A percentile compares a stretch with the other conserved stretches of the same genome.
Evolutionary conservation across 1,284 basidiomycete species (phyloP).

Genomic region (Pulchroboletus neoregius): DNA sequence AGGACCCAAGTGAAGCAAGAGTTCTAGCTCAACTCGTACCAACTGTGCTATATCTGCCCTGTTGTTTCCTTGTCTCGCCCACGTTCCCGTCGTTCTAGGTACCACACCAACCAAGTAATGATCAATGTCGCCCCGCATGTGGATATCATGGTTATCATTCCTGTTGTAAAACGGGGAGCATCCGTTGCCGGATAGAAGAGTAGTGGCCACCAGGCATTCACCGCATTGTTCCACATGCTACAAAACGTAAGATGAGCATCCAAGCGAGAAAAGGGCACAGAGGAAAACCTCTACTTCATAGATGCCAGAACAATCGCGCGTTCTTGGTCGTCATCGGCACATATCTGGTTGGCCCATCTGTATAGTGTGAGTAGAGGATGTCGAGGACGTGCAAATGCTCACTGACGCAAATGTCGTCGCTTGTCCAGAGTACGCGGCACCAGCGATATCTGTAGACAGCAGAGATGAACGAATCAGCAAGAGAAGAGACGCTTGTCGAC

Average conservation of each 20-base stretch:
- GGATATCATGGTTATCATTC: constrained; percentile 65
- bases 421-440: constrained; percentile 63
- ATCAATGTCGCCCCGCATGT: constrained; percentile 51
- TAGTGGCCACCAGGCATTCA: constrained; percentile 70
- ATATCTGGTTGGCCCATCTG: constrained; percentile 71
- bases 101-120: constrained; percentile 56
- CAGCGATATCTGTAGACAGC: constrained; percentile 46
- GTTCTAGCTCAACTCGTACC: no score
- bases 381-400: neutral
- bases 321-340: constrained; percentile 63
- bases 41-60: no score
- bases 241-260: constrained; percentile 1
- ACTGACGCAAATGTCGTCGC: constrained; percentile 65
- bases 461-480: neutral
- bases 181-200: constrained; percentile 67
- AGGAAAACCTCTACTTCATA: constrained; percentile 58
- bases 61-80: neutral
- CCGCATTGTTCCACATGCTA: constrained; percentile 69
- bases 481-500: constrained; percentile 19
- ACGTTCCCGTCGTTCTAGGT: constrained; percentile 48
- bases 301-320: constrained; percentile 63
- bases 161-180: constrained; percentile 58
- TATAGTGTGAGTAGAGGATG: constrained; percentile 1
- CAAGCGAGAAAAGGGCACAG: neutral
- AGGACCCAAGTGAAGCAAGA: neutral